Conservation (phyloP, 257 asterid genomes). For the Rehmannia glutinosa region DNA sequence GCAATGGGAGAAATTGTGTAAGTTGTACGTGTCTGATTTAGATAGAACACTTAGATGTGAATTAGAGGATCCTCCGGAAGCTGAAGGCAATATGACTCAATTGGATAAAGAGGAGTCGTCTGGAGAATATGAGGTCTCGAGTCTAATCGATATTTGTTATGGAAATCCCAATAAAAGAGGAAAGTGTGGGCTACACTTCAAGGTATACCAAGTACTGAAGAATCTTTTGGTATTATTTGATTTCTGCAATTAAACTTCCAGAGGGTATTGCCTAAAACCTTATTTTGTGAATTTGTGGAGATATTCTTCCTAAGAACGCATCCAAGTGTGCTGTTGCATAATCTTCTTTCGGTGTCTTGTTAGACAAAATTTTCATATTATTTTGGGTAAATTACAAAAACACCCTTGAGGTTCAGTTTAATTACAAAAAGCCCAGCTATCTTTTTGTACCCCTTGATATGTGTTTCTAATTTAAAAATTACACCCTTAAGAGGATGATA, state of each 20-base stretch:
- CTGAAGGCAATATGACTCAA: slow-evolving; percentile 18
- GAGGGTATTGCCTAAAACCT: background rate
- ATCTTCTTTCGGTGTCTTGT: too few relatives aligned
- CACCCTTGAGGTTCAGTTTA: too few relatives aligned
- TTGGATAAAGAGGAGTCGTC: slow-evolving; percentile 31
- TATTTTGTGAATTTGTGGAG: background rate
- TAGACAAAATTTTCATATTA: too few relatives aligned
- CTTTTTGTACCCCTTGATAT: too few relatives aligned
- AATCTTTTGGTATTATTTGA: background rate
- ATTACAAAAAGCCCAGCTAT: too few relatives aligned
- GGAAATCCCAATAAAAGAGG: slow-evolving; percentile 66
- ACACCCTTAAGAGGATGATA: too few relatives aligned
- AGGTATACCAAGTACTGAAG: slow-evolving; percentile 40
- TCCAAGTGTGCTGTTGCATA: too few relatives aligned
- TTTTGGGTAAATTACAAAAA: too few relatives aligned
- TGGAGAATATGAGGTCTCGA: slow-evolving; percentile 59
- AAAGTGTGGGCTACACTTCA: slow-evolving; percentile 57
- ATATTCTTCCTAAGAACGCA: too few relatives aligned
- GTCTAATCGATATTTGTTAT: slow-evolving; percentile 56
- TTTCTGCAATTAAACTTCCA: background rate
- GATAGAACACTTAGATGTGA: slow-evolving; percentile 26
- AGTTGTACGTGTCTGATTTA: slow-evolving; percentile 37
- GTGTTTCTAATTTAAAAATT: too few relatives aligned
- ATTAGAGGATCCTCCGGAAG: slow-evolving; percentile 30
- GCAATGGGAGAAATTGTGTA: slow-evolving; percentile 69